phyloP scores from a whole-genome alignment of 306 rosid genomes.

The Ormosia emarginata region DNA sequence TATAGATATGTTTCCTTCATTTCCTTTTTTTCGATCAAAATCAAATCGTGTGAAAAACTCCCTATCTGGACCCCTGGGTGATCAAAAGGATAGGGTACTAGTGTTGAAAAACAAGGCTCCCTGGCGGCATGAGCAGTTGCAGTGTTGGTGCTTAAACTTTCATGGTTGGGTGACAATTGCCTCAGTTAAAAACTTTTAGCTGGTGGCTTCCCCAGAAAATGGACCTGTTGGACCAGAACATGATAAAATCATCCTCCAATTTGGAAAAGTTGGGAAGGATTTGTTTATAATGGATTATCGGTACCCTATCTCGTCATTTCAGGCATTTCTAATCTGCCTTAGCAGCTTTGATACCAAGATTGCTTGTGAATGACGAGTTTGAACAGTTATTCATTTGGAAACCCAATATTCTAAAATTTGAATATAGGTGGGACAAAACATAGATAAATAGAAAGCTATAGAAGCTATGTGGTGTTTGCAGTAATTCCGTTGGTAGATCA shows the following conservation, averaged over 20 bases:
- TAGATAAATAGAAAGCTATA: neutral
- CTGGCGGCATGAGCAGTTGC: constrained; percentile 98
- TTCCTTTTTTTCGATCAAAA: constrained; percentile 67
- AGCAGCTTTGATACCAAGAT: constrained; percentile 98
- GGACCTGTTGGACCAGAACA: constrained; percentile 81
- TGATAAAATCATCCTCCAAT: constrained; percentile 84
- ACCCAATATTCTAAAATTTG: neutral
- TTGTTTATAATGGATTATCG: constrained; percentile 91
- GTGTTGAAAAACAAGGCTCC: constrained; percentile 91
- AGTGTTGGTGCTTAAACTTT: constrained; percentile 97
- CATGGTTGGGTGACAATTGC: constrained; percentile 95
- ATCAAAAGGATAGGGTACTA: constrained; percentile 50
- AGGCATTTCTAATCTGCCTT: constrained; percentile 94
- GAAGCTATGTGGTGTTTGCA: neutral
- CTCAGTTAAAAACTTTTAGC: constrained; percentile 93
- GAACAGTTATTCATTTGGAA: constrained; percentile 45
- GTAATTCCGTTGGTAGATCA: neutral
- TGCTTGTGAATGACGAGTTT: constrained; percentile 77
- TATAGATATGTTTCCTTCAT: constrained; percentile 55
- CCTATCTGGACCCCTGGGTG: constrained; percentile 47
- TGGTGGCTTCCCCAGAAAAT: constrained; percentile 85
- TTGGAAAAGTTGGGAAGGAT: constrained; percentile 95
- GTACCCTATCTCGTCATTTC: constrained; percentile 91
- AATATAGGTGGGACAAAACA: neutral
- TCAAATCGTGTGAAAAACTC: constrained; percentile 52